Conservation (phyloP, 2,329 filamentous ascomycete genomes). For the Aureobasidium leucospermi region DNA sequence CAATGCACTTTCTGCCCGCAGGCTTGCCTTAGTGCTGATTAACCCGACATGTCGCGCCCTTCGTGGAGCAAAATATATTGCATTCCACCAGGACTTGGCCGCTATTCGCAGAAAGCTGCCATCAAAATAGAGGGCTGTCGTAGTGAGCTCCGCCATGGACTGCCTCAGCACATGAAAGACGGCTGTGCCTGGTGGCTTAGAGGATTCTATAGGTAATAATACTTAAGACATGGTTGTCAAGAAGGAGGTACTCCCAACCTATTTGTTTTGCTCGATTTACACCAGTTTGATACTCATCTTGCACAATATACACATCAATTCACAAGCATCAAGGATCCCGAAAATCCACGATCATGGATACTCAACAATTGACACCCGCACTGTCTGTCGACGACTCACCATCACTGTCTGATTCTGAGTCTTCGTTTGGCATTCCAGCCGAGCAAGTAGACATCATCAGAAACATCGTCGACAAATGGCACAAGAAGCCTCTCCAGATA, state of each 20-base stretch:
- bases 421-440: conserved; percentile 1
- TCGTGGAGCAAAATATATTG: conserved; percentile 11
- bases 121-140: neutral
- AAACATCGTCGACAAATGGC: conserved; percentile 17
- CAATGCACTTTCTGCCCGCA: neutral
- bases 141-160: neutral
- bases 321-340: neutral
- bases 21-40: conserved; percentile 13
- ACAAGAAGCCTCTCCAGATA: conserved; percentile 17
- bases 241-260: neutral
- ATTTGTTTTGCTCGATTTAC: neutral
- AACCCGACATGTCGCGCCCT: neutral
- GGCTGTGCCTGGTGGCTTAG: conserved; percentile 8
- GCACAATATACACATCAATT: neutral
- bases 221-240: neutral
- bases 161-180: neutral
- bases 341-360: neutral
- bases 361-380: conserved; percentile 2
- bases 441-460: conserved; percentile 15
- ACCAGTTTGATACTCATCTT: too few species aligned
- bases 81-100: neutral
- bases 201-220: neutral
- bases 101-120: neutral
- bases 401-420: neutral
- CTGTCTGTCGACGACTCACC: neutral